These are phyloP conservation scores for Pseudogymnoascus sp. DNA, from an alignment of 2,329 filamentous ascomycete genomes.

Conservation along the genomic window DNA sequence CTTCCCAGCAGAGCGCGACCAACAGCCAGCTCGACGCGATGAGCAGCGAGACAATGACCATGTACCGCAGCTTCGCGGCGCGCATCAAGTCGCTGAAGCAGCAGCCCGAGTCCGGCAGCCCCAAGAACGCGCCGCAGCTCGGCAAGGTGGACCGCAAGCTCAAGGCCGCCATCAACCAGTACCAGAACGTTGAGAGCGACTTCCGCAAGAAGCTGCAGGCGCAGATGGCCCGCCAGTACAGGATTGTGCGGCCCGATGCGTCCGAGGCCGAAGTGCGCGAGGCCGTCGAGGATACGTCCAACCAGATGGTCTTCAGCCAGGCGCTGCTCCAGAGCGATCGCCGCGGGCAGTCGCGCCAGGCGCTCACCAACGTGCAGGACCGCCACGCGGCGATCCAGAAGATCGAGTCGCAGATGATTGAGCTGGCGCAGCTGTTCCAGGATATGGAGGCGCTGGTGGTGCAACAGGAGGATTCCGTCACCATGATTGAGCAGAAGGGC, in stretches of 20 bases:
- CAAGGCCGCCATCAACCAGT: slow-evolving; percentile 72
- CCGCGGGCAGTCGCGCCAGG: slow-evolving; percentile 70
- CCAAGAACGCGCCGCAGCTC: slow-evolving; percentile 72
- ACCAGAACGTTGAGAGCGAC: slow-evolving; percentile 70
- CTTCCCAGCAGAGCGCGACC: slow-evolving; percentile 55
- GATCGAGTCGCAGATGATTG: slow-evolving; percentile 84
- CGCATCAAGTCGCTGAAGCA: slow-evolving; percentile 78
- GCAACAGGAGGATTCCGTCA: slow-evolving; percentile 74
- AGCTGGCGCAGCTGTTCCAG: slow-evolving; percentile 80
- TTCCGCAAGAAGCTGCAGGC: slow-evolving; percentile 75
- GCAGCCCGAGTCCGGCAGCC: slow-evolving; percentile 63
- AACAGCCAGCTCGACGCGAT: slow-evolving; percentile 65
- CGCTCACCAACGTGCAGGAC: slow-evolving; percentile 70
- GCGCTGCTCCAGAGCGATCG: slow-evolving; percentile 75
- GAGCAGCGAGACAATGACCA: slow-evolving; percentile 71
- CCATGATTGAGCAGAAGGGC: slow-evolving; percentile 76
- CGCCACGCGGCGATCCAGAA: slow-evolving; percentile 83
- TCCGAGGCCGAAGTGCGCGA: slow-evolving; percentile 68
- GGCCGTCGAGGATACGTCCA: slow-evolving; percentile 62
- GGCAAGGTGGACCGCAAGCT: slow-evolving; percentile 71
- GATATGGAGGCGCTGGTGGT: slow-evolving; percentile 80
- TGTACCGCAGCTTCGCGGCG: slow-evolving; percentile 71
- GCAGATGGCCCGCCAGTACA: slow-evolving; percentile 81
- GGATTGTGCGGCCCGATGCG: slow-evolving; percentile 78
- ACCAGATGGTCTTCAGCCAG: slow-evolving; percentile 77